These are phyloP conservation scores for Oxytropis ochrocephala DNA, from an alignment of 306 rosid species.

Conservation along the genomic window DNA sequence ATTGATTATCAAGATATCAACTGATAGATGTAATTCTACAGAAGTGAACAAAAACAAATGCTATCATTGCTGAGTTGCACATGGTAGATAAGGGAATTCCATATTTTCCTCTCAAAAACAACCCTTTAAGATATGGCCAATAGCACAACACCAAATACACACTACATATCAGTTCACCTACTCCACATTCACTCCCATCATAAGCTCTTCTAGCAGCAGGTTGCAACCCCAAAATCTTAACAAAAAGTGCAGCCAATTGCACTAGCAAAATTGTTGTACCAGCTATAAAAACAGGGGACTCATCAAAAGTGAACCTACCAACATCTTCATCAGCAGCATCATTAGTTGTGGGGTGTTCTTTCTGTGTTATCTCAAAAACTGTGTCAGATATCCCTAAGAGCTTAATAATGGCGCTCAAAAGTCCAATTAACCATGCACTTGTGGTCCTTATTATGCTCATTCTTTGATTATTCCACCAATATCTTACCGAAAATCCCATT, in stretches of 20 bases:
- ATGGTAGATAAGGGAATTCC: constrained; percentile 56
- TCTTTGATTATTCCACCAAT: constrained; percentile 79
- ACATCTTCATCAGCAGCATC: constrained; percentile 14
- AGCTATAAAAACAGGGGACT: constrained; percentile 49
- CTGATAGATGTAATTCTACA: neutral
- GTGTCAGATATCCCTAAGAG: constrained; percentile 45
- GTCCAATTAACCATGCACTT: constrained; percentile 43
- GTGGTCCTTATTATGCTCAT: constrained; percentile 44
- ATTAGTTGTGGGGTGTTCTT: constrained; percentile 30
- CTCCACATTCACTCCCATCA: constrained; percentile 32
- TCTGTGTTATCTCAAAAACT: constrained; percentile 57
- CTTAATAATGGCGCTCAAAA: constrained; percentile 36
- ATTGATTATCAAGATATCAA: neutral
- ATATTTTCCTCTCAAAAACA: constrained; percentile 44
- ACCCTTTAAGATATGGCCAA: constrained; percentile 55
- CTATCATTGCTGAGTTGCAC: constrained; percentile 37
- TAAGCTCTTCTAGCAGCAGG: neutral
- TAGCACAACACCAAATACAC: constrained; percentile 36
- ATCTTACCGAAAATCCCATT: constrained; percentile 36
- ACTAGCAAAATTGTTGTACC: constrained; percentile 52
- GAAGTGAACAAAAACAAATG: constrained; percentile 31
- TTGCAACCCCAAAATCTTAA: constrained; percentile 26
- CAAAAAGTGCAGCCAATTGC: constrained; percentile 32
- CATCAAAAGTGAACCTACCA: constrained; percentile 45
- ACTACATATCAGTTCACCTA: constrained; percentile 37